Evolutionary conservation across 2,329 filamentous ascomycete genomes (phyloP).

Genomic region (Penicillium sp.): DNA sequence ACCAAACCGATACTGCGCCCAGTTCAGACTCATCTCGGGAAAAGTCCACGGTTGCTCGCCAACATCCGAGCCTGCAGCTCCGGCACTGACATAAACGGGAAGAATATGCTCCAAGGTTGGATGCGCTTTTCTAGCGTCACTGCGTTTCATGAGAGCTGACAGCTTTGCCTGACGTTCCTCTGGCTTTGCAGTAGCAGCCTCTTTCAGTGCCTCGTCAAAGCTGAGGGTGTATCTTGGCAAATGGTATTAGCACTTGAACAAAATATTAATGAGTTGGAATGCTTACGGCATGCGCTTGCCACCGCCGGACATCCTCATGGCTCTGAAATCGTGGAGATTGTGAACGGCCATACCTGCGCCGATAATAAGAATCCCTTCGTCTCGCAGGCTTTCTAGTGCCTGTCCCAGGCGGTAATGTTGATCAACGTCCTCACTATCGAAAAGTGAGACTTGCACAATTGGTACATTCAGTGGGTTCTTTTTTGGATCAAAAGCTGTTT

Average conservation of each 20-base stretch:
- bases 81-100: constrained; percentile 56
- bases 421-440: constrained; percentile 59
- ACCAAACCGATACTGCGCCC: constrained; percentile 54
- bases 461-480: constrained; percentile 62
- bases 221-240: constrained; percentile 53
- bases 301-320: background rate
- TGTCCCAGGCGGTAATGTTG: constrained; percentile 65
- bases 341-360: constrained; percentile 73
- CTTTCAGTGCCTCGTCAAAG: constrained; percentile 66
- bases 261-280: background rate
- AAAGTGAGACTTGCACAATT: constrained; percentile 69
- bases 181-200: constrained; percentile 53
- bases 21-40: constrained; percentile 50
- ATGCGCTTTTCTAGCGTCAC: constrained; percentile 58
- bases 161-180: constrained; percentile 43
- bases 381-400: constrained; percentile 62
- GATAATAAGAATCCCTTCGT: constrained; percentile 65
- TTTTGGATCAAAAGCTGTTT: constrained; percentile 56
- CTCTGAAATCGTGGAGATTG: constrained; percentile 57
- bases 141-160: constrained; percentile 44
- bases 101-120: constrained; percentile 62
- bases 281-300: constrained; percentile 10
- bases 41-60: constrained; percentile 48
- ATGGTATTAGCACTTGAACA: constrained; percentile 24
- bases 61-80: constrained; percentile 49